These are phyloP conservation scores for Geosmithia flava DNA, from an alignment of 2,329 filamentous ascomycete species.

Conservation along the genomic window DNA sequence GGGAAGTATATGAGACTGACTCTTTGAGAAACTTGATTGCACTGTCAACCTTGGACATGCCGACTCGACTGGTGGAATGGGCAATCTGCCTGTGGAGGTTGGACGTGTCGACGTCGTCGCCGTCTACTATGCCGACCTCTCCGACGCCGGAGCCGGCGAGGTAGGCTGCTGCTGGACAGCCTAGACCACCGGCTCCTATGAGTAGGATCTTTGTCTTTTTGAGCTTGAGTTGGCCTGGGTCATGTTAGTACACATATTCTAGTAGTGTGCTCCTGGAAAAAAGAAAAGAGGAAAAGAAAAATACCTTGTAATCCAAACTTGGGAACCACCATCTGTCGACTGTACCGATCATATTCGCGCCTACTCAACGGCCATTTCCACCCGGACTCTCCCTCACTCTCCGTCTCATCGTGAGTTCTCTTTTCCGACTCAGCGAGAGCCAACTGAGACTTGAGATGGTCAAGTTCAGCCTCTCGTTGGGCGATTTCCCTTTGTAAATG, in stretches of 20 bases:
- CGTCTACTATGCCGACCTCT: constrained; percentile 73
- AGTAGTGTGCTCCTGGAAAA: background rate
- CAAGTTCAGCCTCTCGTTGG: constrained; percentile 33
- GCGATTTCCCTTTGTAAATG: constrained; percentile 33
- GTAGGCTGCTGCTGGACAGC: constrained; percentile 88
- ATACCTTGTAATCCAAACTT: constrained; percentile 64
- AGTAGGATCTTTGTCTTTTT: constrained; percentile 62
- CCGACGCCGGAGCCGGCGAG: constrained; percentile 82
- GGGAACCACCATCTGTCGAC: constrained; percentile 80
- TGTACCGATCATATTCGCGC: constrained; percentile 78
- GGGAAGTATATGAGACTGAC: constrained; percentile 24
- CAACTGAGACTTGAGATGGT: constrained; percentile 30
- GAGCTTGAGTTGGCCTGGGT: constrained; percentile 61
- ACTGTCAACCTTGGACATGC: constrained; percentile 71
- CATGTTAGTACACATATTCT: background rate
- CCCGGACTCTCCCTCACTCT: background rate
- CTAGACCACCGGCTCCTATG: constrained; percentile 78
- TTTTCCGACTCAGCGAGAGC: constrained; percentile 21
- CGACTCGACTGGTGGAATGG: constrained; percentile 59
- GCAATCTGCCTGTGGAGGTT: constrained; percentile 90
- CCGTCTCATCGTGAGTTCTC: constrained; percentile 1
- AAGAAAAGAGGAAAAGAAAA: background rate
- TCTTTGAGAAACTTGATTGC: constrained; percentile 46
- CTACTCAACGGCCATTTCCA: constrained; percentile 56
- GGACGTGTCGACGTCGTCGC: constrained; percentile 74